Evolutionary conservation across 305 asterid species (phyloP).

Genomic region (Fraxinus ornus): DNA sequence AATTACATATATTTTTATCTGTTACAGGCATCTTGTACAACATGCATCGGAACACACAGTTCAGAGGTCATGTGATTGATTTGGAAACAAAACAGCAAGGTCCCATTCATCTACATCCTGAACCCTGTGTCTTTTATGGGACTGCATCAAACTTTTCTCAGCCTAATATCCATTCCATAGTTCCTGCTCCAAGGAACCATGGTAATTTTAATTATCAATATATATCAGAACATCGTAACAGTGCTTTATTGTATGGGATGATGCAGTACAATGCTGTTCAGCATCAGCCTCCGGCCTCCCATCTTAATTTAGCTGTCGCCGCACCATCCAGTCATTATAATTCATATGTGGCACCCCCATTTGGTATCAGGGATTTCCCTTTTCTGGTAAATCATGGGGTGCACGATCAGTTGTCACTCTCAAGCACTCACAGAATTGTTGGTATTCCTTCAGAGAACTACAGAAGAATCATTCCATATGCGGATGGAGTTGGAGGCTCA

Average conservation of each 20-base stretch:
- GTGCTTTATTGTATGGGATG: constrained; percentile 49
- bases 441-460: constrained; percentile 51
- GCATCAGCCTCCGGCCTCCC: constrained; percentile 52
- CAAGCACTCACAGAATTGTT: constrained; percentile 42
- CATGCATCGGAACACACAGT: constrained; percentile 55
- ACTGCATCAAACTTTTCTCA: constrained; percentile 46
- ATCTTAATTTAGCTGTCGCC: constrained; percentile 43
- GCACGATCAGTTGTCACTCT: constrained; percentile 47
- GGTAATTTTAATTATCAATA: constrained; percentile 47
- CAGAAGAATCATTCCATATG: constrained; percentile 41
- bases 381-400: constrained; percentile 55
- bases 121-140: constrained; percentile 51
- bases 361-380: constrained; percentile 49
- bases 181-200: constrained; percentile 40
- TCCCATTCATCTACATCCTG: constrained; percentile 42
- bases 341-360: constrained; percentile 53
- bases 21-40: constrained; percentile 44
- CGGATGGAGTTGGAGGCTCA: constrained; percentile 40
- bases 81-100: constrained; percentile 59
- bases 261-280: constrained; percentile 41
- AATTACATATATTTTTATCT: constrained; percentile 24
- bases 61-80: constrained; percentile 46
- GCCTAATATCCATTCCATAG: constrained; percentile 45
- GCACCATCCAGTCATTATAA: constrained; percentile 55
- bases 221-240: constrained; percentile 51